Conservation (phyloP, 1,284 basidiomycete species). For the Chondrostereum purpureum region DNA sequence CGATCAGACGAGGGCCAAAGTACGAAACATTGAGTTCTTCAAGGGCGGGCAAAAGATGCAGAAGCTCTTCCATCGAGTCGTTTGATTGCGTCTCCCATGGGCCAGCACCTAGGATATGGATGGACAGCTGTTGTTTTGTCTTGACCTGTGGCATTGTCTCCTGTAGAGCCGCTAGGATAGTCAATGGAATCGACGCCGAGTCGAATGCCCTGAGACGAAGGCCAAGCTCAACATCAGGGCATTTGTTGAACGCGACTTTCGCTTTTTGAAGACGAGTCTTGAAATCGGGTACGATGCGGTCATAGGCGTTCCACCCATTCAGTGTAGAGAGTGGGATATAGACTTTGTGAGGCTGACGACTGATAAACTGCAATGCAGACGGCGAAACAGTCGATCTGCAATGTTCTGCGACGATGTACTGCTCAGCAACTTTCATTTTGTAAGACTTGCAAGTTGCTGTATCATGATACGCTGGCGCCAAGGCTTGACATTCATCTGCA, state of each 20-base stretch:
- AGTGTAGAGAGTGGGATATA: neutral
- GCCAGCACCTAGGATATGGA: neutral
- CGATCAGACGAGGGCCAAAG: neutral
- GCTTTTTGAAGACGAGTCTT: too few relatives aligned
- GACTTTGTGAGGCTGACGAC: neutral
- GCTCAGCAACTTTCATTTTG: neutral
- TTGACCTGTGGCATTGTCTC: neutral
- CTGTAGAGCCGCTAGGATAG: neutral
- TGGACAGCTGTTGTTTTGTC: neutral
- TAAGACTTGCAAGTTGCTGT: neutral
- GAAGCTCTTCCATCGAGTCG: neutral
- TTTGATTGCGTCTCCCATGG: neutral
- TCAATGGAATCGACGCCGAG: neutral
- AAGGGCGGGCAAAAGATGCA: neutral
- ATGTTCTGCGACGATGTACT: neutral
- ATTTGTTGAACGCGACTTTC: too few relatives aligned
- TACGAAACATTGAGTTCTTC: neutral
- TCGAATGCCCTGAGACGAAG: neutral
- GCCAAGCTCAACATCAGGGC: neutral
- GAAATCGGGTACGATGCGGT: neutral
- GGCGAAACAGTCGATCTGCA: too few relatives aligned
- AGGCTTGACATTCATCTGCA: neutral
- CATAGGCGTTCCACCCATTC: too few relatives aligned
- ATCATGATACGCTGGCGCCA: neutral
- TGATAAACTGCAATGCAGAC: neutral